A percentile compares a stretch with the other conserved stretches of the same genome.
Evolutionary conservation across 2,329 filamentous ascomycete species (phyloP).

Genomic region (Venturia asperata): DNA sequence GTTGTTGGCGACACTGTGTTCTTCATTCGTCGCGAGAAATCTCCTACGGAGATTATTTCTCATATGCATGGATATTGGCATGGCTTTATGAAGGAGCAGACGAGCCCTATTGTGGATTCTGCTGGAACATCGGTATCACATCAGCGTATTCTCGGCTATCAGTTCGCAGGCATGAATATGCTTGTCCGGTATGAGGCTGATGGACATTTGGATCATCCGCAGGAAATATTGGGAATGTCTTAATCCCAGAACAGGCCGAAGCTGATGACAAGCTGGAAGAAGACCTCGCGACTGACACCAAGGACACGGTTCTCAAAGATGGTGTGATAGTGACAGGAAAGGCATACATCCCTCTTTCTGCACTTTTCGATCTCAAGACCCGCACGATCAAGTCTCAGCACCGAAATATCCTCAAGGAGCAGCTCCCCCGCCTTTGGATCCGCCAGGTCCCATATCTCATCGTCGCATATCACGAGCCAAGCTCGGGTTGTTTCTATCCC

Average conservation of each 20-base stretch:
- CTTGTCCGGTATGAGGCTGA: constrained; percentile 54
- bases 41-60: constrained; percentile 35
- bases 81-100: background rate
- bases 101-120: background rate
- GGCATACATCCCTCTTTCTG: constrained; percentile 29
- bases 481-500: constrained; percentile 38
- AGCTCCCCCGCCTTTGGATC: constrained; percentile 44
- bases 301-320: background rate
- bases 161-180: constrained; percentile 46
- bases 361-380: constrained; percentile 49
- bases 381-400: constrained; percentile 28
- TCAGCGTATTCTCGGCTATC: constrained; percentile 44
- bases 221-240: background rate
- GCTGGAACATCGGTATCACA: constrained; percentile 24
- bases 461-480: constrained; percentile 42
- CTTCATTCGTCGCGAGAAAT: constrained; percentile 55
- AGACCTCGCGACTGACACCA: background rate
- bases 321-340: constrained; percentile 4
- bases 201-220: constrained; percentile 30
- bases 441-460: constrained; percentile 47
- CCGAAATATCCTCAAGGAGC: constrained; percentile 31
- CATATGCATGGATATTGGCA: background rate
- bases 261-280: background rate
- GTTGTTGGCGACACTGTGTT: constrained; percentile 52
- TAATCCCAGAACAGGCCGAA: constrained; percentile 33